Conservation (phyloP, 2,329 filamentous ascomycete species). For the Penicillium sp. region DNA sequence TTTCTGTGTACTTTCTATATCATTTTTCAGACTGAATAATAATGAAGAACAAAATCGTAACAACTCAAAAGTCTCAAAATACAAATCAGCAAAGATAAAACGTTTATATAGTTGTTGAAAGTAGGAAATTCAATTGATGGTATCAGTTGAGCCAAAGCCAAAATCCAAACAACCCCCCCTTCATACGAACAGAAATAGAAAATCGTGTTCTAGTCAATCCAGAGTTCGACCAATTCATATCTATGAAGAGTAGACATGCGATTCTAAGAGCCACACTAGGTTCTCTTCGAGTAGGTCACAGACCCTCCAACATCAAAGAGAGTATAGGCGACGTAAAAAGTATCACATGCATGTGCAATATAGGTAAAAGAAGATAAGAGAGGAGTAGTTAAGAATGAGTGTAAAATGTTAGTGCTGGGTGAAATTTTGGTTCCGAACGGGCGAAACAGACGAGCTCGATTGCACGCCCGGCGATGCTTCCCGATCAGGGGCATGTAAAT, state of each 20-base stretch:
- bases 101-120: not conserved
- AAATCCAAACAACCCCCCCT: slow-evolving; percentile 14
- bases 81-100: not conserved
- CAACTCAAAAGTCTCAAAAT: not conserved
- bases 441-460: slow-evolving; percentile 20
- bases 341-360: slow-evolving; percentile 17
- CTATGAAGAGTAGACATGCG: slow-evolving; percentile 13
- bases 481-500: slow-evolving; percentile 15
- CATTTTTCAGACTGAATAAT: not conserved
- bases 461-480: slow-evolving; percentile 33
- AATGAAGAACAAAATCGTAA: not conserved
- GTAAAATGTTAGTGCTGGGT: slow-evolving; percentile 13
- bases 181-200: slow-evolving; percentile 19
- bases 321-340: slow-evolving; percentile 1
- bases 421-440: slow-evolving; percentile 13
- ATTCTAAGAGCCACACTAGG: slow-evolving; percentile 2
- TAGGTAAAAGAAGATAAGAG: slow-evolving; percentile 16
- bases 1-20: not conserved
- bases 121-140: slow-evolving; percentile 22
- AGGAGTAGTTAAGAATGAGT: slow-evolving; percentile 10
- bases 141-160: slow-evolving; percentile 23
- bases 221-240: slow-evolving; percentile 15
- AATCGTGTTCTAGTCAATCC: slow-evolving; percentile 7
- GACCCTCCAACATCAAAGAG: slow-evolving; percentile 6
- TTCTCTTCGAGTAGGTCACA: slow-evolving; percentile 1